Percentiles rank a stretch among this genome's conserved stretches.
Evolutionary conservation across 805 yeast species (phyloP).

Genomic region (Zygoascus biomembranicola): DNA sequence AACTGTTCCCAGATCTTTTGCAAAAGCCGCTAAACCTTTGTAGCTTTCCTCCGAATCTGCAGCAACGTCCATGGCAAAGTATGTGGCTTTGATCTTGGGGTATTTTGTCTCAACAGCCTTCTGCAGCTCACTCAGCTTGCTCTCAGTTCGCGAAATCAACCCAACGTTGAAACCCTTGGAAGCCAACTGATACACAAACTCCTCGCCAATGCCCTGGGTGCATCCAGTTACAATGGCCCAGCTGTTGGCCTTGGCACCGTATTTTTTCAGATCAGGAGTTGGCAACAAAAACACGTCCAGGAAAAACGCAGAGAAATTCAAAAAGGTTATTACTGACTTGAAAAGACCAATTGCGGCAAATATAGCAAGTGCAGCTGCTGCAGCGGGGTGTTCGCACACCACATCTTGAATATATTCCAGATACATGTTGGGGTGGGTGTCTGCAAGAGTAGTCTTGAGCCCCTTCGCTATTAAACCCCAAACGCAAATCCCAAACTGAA

Average conservation of each 20-base stretch:
- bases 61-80: conserved; percentile 73
- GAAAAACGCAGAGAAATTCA: conserved; percentile 47
- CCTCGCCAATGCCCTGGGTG: conserved; percentile 95
- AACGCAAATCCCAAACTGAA: too few relatives aligned
- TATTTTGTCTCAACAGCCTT: conserved; percentile 52
- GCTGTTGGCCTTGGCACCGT: conserved; percentile 52
- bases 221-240: conserved; percentile 99
- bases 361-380: conserved; percentile 6
- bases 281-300: conserved; percentile 50
- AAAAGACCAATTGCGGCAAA: conserved; percentile 39
- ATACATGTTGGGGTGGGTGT: not conserved
- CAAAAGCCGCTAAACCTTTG: conserved; percentile 37
- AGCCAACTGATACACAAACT: conserved; percentile 81
- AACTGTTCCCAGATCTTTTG: conserved; percentile 38
- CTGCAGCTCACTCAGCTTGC: conserved; percentile 63
- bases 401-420: conserved; percentile 2
- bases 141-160: conserved; percentile 73
- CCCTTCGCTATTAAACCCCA: too few relatives aligned
- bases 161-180: conserved; percentile 73
- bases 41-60: conserved; percentile 54
- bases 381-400: conserved; percentile 1
- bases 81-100: conserved; percentile 48
- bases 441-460: too few relatives aligned
- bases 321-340: conserved; percentile 43
- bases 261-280: conserved; percentile 47